Conservation (phyloP, 1,139 yeast species). For the Hanseniaspora uvarum region DNA sequence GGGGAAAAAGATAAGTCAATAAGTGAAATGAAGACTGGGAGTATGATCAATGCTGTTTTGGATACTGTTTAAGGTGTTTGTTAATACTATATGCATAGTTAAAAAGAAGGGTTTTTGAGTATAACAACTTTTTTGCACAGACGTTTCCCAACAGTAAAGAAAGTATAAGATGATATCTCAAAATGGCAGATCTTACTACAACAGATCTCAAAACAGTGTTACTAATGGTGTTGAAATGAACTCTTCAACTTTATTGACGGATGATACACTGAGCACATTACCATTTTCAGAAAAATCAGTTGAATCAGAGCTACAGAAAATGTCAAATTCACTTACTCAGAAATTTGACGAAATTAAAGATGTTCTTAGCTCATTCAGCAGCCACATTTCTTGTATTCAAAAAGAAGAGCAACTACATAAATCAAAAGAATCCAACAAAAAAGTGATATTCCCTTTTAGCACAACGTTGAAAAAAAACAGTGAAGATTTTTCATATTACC, state of each 20-base stretch:
- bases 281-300: neutral
- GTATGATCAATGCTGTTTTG: too few species aligned
- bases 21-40: too few species aligned
- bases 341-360: constrained; percentile 4
- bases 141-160: neutral
- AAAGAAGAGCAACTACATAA: neutral
- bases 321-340: neutral
- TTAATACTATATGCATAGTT: neutral
- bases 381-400: neutral
- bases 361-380: neutral
- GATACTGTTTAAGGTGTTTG: neutral
- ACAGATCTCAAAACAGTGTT: neutral
- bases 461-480: neutral
- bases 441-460: neutral
- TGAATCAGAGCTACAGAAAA: neutral
- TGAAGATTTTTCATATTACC: constrained; percentile 3
- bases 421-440: neutral
- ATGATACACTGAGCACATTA: neutral
- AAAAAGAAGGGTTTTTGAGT: too few species aligned
- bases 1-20: neutral
- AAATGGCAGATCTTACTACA: neutral
- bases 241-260: neutral
- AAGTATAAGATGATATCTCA: neutral
- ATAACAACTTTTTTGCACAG: too few species aligned
- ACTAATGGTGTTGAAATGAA: neutral